Percentiles rank a stretch among this genome's conserved stretches.
phyloP scores from a whole-genome alignment of 768 basidiomycete genomes.

The Leccinum pellstonianum region DNA sequence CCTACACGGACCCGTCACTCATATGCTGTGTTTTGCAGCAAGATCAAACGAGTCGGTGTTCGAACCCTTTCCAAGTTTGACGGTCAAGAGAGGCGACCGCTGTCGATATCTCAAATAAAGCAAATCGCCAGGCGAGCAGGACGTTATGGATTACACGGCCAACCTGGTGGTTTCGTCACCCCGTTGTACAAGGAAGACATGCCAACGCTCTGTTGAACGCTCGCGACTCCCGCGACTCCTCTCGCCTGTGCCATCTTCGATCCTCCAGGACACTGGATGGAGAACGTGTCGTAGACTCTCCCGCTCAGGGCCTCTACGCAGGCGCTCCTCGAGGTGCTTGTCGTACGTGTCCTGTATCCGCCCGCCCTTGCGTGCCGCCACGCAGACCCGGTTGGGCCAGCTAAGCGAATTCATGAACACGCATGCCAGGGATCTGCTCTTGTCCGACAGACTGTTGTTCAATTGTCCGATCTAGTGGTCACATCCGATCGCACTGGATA shows the following conservation, averaged over 20 bases:
- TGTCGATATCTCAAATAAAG: slow-evolving; percentile 80
- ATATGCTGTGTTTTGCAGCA: slow-evolving; percentile 38
- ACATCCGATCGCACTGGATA: no score
- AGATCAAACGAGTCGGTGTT: slow-evolving; percentile 89
- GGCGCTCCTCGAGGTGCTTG: slow-evolving; percentile 34
- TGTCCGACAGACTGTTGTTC: no score
- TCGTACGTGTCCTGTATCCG: no score
- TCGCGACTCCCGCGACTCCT: slow-evolving; percentile 49
- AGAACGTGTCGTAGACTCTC: slow-evolving; percentile 38
- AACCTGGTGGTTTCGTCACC: slow-evolving; percentile 66
- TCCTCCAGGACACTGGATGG: slow-evolving; percentile 20
- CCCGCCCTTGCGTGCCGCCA: no score
- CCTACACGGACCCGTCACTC: not conserved
- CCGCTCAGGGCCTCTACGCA: slow-evolving; percentile 41
- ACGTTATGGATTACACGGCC: slow-evolving; percentile 63
- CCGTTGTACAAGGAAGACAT: slow-evolving; percentile 67
- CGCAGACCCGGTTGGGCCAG: no score
- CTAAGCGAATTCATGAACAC: no score
- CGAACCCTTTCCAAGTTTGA: slow-evolving; percentile 64
- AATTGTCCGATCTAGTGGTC: no score
- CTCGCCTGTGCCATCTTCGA: slow-evolving; percentile 53
- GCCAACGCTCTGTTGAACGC: slow-evolving; percentile 51
- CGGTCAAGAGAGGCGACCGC: slow-evolving; percentile 40
- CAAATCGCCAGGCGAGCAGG: slow-evolving; percentile 96
- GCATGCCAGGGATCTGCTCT: no score